Conservation (phyloP, 2,329 filamentous ascomycete species). For the Fusarium pseudocircinatum region DNA sequence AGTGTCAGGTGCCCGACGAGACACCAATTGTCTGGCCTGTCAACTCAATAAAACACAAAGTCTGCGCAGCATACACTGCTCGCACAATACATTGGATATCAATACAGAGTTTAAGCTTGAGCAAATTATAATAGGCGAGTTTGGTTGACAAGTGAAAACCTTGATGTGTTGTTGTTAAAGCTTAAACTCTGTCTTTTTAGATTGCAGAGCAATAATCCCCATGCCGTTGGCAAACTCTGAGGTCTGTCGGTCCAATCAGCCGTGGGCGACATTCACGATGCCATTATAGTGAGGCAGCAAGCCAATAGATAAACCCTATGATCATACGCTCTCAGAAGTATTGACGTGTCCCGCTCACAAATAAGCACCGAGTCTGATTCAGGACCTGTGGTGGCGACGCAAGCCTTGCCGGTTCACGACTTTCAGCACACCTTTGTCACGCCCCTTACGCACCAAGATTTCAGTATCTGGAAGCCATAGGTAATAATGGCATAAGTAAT, state of each 20-base stretch:
- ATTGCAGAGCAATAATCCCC: too few relatives aligned
- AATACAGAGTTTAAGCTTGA: background rate
- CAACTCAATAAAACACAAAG: background rate
- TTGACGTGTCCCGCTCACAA: background rate
- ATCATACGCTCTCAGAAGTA: background rate
- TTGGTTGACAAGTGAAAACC: background rate
- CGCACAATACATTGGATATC: background rate
- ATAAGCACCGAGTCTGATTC: fast-evolving
- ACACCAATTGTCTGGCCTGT: fast-evolving
- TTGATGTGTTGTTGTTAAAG: background rate
- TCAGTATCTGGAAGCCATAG: fast-evolving
- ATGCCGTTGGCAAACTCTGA: background rate
- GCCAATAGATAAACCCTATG: background rate
- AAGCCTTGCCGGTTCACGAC: background rate
- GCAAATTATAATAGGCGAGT: background rate
- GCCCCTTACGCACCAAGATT: background rate
- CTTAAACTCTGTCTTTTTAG: background rate
- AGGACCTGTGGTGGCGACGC: background rate
- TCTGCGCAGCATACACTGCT: too few relatives aligned
- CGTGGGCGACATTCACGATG: too few relatives aligned
- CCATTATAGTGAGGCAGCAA: background rate
- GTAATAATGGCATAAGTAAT: too few relatives aligned
- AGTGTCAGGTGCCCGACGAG: fast-evolving
- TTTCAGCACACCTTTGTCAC: background rate
- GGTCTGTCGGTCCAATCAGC: background rate